phyloP scores from a whole-genome alignment of 495 filamentous ascomycete genomes.

The Achaetomiella virescens region DNA sequence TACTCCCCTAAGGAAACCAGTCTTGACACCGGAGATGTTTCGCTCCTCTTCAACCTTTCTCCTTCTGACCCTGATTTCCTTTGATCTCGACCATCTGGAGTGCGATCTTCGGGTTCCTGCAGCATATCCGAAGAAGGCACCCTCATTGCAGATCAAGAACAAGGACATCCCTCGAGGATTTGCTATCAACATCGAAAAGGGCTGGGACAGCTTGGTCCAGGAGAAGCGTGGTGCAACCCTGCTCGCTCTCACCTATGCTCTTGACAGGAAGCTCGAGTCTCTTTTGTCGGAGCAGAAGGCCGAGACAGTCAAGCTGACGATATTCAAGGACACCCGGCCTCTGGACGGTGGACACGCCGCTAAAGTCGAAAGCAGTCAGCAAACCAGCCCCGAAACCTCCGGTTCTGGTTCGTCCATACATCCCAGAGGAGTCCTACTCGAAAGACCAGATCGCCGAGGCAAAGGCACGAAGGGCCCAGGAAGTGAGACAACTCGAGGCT shows the following conservation, averaged over 20 bases:
- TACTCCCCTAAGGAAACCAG: slow-evolving; percentile 57
- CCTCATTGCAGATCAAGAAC: slow-evolving; percentile 63
- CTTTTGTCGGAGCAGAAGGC: slow-evolving; percentile 67
- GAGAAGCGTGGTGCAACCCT: slow-evolving; percentile 54
- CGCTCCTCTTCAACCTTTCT: slow-evolving; percentile 55
- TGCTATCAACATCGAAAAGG: slow-evolving; percentile 72
- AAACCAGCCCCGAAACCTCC: slow-evolving; percentile 42
- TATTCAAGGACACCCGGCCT: slow-evolving; percentile 53
- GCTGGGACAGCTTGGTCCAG: slow-evolving; percentile 64
- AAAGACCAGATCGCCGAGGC: slow-evolving; percentile 55
- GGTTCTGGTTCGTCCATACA: slow-evolving; percentile 22
- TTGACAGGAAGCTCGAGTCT: slow-evolving; percentile 69
- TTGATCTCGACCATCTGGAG: slow-evolving; percentile 64
- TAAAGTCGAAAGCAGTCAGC: slow-evolving; percentile 29
- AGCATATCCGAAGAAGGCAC: slow-evolving; percentile 52
- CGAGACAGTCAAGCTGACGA: slow-evolving; percentile 71
- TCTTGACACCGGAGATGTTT: slow-evolving; percentile 45
- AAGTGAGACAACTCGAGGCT: slow-evolving; percentile 70
- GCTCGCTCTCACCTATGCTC: slow-evolving; percentile 59
- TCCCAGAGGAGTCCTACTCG: slow-evolving; percentile 43
- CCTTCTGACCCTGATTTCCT: slow-evolving; percentile 91
- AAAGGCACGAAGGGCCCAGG: slow-evolving; percentile 55
- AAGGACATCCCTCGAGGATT: slow-evolving; percentile 73
- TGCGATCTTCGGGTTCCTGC: slow-evolving; percentile 65
- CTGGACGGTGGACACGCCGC: slow-evolving; percentile 14